These are phyloP conservation scores for Thuja plicata DNA, from an alignment of 83 land plant species.

Conservation along the genomic window DNA sequence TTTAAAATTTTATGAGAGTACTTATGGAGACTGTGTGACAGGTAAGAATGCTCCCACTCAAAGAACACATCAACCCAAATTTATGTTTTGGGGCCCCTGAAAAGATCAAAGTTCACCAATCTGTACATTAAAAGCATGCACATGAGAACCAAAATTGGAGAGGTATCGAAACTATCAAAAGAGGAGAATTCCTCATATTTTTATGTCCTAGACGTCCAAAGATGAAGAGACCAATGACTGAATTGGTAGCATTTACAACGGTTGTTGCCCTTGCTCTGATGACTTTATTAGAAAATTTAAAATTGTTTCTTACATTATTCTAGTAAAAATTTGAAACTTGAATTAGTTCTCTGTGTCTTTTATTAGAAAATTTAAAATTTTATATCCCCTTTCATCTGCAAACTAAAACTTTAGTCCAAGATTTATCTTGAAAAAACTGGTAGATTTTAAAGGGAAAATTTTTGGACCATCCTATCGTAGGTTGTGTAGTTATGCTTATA, in stretches of 20 bases:
- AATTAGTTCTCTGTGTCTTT: too few relatives aligned
- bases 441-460: too few relatives aligned
- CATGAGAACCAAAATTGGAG: background rate
- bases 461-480: constrained; percentile 44
- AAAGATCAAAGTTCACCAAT: background rate
- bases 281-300: too few relatives aligned
- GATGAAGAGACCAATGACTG: background rate
- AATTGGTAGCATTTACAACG: background rate
- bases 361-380: too few relatives aligned
- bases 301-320: too few relatives aligned
- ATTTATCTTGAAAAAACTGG: too few relatives aligned
- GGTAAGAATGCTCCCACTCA: background rate
- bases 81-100: background rate
- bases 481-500: constrained; percentile 43
- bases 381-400: too few relatives aligned
- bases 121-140: background rate
- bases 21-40: background rate
- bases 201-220: background rate
- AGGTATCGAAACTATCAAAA: background rate
- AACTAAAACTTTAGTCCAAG: too few relatives aligned
- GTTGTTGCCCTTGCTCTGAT: too few relatives aligned
- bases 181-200: background rate
- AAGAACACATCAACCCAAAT: background rate
- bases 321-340: background rate
- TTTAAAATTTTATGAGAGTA: too few relatives aligned